Conservation (phyloP, 2,329 filamentous ascomycete genomes). For the Xylariaceae sp. region DNA sequence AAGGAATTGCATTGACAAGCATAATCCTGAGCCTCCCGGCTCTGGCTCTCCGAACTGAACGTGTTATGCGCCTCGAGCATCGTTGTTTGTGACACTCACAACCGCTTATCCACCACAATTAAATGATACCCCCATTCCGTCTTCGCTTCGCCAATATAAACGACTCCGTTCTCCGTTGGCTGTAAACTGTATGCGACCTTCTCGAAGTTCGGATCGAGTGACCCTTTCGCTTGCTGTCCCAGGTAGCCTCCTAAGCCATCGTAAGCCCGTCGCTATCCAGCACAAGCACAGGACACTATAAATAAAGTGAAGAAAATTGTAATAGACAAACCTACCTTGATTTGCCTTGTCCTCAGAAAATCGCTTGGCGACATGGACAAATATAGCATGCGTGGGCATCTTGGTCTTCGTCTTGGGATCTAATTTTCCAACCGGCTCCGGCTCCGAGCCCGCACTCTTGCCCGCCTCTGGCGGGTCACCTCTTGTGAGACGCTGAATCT, state of each 20-base stretch:
- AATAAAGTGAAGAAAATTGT: neutral
- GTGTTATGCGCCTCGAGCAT: neutral
- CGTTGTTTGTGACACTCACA: conserved; percentile 32
- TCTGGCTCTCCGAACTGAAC: neutral
- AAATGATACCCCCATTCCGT: conserved; percentile 75
- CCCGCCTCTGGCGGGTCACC: conserved; percentile 14
- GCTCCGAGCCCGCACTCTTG: conserved; percentile 2
- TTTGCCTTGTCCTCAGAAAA: conserved; percentile 74
- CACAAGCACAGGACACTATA: neutral
- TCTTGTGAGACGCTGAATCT: conserved; percentile 41
- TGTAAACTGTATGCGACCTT: conserved; percentile 62
- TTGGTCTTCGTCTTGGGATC: conserved; percentile 41
- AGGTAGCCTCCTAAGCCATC: conserved; percentile 55
- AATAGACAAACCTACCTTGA: conserved; percentile 41
- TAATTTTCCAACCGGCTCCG: conserved; percentile 33
- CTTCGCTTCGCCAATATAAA: conserved; percentile 61
- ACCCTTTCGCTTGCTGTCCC: conserved; percentile 67
- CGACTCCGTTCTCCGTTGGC: conserved; percentile 44
- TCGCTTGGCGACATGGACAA: conserved; percentile 67
- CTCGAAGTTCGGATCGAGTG: conserved; percentile 64
- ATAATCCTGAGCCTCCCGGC: neutral
- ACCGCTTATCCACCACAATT: conserved; percentile 65
- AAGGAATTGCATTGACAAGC: conserved; percentile 31
- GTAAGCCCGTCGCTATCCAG: conserved; percentile 1
- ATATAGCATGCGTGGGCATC: conserved; percentile 42